Conservation (phyloP, 1,139 yeast genomes). For the Suhomyces yuchorum region DNA sequence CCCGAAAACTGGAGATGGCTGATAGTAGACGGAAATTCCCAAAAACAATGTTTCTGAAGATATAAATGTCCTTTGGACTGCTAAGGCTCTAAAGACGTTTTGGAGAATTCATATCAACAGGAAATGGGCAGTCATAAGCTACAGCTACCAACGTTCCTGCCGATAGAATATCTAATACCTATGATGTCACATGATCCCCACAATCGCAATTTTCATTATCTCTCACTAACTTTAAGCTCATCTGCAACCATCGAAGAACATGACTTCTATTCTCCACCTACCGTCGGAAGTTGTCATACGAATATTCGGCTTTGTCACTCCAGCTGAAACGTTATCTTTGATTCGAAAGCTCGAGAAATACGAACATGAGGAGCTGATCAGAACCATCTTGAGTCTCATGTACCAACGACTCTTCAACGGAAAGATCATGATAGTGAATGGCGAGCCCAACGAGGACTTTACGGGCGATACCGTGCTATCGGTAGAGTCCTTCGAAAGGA, state of each 20-base stretch:
- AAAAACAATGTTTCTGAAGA: too few relatives aligned
- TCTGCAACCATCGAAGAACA: background rate
- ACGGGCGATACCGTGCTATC: constrained; percentile 19
- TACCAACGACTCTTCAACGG: constrained; percentile 17
- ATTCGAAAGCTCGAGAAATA: constrained; percentile 12
- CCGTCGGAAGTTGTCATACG: constrained; percentile 31
- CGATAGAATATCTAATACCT: too few relatives aligned
- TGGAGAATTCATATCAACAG: too few relatives aligned
- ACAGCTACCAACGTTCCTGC: too few relatives aligned
- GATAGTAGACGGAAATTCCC: too few relatives aligned
- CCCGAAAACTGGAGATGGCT: too few relatives aligned
- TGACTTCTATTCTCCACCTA: constrained; percentile 18
- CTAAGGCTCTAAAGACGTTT: too few relatives aligned
- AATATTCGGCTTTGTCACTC: constrained; percentile 25
- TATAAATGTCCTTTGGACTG: too few relatives aligned
- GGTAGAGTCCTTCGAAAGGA: constrained; percentile 20
- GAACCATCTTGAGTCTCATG: constrained; percentile 7
- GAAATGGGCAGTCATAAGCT: too few relatives aligned
- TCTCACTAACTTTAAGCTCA: background rate
- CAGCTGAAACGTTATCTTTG: constrained; percentile 25
- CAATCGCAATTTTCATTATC: background rate
- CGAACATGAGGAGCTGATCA: constrained; percentile 2
- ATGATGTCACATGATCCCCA: background rate
- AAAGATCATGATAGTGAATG: constrained; percentile 14
- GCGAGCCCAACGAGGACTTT: constrained; percentile 1